Base-by-base conservation (phyloP, 2,329 filamentous ascomycete genomes). In the Claviceps digitariae region DNA sequence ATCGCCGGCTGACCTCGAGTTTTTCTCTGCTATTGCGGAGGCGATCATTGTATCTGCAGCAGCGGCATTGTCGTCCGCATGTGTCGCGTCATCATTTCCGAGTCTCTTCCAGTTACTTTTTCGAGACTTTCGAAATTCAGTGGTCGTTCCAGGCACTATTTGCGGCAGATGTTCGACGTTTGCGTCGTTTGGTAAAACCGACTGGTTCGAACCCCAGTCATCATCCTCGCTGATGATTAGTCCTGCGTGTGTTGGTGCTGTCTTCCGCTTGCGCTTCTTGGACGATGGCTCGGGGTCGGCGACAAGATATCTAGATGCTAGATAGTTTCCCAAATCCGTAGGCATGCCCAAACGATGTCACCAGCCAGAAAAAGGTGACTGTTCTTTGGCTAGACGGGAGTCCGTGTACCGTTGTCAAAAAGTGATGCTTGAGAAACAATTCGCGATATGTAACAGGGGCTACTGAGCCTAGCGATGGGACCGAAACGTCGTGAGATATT, bases 291-390 rank as follows among this genome's bases (percentile, higher is more conserved):
- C 80, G 6, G 74, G 68, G 56, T 81, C 76, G 43, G 77, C 73
- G 53, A 77, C 72, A 50, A 98, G 83, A 67, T 98, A 98, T 68
- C 90, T 93, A 57, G 88, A 85, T 40, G 91, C 90, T 38, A 98
- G 81, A 64, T 97, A 98, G 64, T 83, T 82, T 55, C 89, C 84
- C 59, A 96, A 78, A 60, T 81, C 76, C 56, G 74, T 73, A 45
- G 77, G 70, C 78, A 81, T 81, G 25, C 29, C 59, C 48, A 52
- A 20, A 43, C 21, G 29, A n/a, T 40, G 27, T 38, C 23, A 21
- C 43, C 21, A 17, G 23, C 13, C 13, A 45, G 20, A 43, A 3
- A 10, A 21, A 12, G 10, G 12, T 15, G 44, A n/a, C 44, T 31
- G 7, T 47, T 47, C 17, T 31, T 31, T 31, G 5, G 23, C 23